Evolutionary conservation across 495 filamentous ascomycete species (phyloP).

Genomic region (Penicillium tannophilum): DNA sequence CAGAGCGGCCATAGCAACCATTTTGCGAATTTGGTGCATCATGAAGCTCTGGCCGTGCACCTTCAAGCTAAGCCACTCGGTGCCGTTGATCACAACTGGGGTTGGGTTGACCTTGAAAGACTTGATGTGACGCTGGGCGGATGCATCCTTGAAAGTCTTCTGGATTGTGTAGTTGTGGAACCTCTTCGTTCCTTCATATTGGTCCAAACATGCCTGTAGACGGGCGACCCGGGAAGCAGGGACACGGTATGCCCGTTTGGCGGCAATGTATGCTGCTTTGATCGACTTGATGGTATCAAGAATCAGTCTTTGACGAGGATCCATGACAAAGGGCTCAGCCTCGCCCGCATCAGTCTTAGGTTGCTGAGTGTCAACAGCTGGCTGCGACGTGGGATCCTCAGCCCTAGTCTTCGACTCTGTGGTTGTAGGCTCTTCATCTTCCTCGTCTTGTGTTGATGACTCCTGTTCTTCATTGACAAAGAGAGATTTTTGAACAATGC

Average conservation of each 20-base stretch:
- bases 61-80: slow-evolving; percentile 92
- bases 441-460: slow-evolving; percentile 6
- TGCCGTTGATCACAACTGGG: slow-evolving; percentile 83
- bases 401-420: not conserved
- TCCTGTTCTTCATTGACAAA: slow-evolving; percentile 32
- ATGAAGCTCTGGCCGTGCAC: slow-evolving; percentile 98
- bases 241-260: slow-evolving; percentile 81
- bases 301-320: slow-evolving; percentile 38
- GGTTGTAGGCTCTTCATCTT: slow-evolving; percentile 8
- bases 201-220: slow-evolving; percentile 68
- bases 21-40: slow-evolving; percentile 99
- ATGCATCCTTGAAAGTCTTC: slow-evolving; percentile 76
- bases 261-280: slow-evolving; percentile 73
- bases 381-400: slow-evolving; percentile 14
- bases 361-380: slow-evolving; percentile 11
- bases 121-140: slow-evolving; percentile 83
- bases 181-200: slow-evolving; percentile 80
- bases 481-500: slow-evolving; percentile 42
- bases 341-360: slow-evolving; percentile 9
- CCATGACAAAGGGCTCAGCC: slow-evolving; percentile 24
- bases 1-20: slow-evolving; percentile 91
- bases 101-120: slow-evolving; percentile 73
- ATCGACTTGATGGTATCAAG: slow-evolving; percentile 70
- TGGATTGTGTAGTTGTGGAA: slow-evolving; percentile 97
- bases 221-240: slow-evolving; percentile 66